Conservation (phyloP, 495 filamentous ascomycete species). For the Penicillium bialowiezense region DNA sequence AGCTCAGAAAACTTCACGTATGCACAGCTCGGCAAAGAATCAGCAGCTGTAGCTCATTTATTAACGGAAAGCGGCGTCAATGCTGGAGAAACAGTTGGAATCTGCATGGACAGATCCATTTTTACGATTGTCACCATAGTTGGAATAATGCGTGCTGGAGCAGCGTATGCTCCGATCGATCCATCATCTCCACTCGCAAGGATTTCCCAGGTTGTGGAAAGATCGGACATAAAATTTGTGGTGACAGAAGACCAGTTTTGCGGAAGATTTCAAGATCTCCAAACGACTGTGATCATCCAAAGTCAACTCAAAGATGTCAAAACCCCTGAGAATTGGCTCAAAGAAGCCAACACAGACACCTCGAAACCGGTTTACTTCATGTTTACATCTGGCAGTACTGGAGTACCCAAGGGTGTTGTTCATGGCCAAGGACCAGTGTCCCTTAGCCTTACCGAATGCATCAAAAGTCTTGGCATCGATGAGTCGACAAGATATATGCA, state of each 20-base stretch:
- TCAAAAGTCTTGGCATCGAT: not conserved
- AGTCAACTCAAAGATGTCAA: not conserved
- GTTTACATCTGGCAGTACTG: constrained; percentile 36
- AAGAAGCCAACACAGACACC: not conserved
- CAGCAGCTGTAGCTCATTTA: not conserved
- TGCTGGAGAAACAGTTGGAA: not conserved
- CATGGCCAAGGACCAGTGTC: constrained; percentile 32
- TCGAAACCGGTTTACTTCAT: constrained; percentile 12
- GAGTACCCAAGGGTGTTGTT: constrained; percentile 39
- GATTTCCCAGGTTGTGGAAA: not conserved
- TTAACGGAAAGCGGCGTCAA: not conserved
- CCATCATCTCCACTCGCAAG: not conserved
- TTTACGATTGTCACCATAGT: not conserved
- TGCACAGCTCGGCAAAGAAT: not conserved
- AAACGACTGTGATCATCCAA: not conserved
- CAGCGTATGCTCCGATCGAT: not conserved
- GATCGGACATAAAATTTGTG: not conserved
- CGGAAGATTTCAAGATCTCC: not conserved
- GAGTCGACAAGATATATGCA: constrained; percentile 31
- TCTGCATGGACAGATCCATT: not conserved
- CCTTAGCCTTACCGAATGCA: not conserved
- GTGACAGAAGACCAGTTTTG: not conserved
- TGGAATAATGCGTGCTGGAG: not conserved
- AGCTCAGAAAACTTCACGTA: not conserved
- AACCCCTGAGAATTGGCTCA: not conserved